Evolutionary conservation across 306 rosid genomes (phyloP).

Genomic region (Coriaria nepalensis): DNA sequence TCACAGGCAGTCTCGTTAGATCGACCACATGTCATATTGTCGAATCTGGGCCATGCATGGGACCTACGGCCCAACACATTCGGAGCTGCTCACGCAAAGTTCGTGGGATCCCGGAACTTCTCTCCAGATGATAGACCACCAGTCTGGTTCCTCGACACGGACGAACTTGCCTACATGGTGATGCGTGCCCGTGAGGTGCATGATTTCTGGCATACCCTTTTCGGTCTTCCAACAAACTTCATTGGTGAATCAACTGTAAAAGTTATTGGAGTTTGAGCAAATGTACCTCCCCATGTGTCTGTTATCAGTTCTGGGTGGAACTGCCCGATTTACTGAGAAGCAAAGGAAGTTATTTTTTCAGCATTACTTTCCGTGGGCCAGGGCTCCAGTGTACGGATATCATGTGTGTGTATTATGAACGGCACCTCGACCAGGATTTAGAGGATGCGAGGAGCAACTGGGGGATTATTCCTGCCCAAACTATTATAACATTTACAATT

Average conservation of each 20-base stretch:
- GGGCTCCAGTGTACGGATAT: conserved; percentile 74
- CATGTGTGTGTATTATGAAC: conserved; percentile 77
- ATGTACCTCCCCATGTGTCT: conserved; percentile 84
- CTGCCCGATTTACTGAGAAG: conserved; percentile 53
- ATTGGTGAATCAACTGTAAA: conserved; percentile 85
- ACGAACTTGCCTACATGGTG: conserved; percentile 67
- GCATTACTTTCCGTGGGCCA: conserved; percentile 86
- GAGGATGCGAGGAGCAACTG: conserved; percentile 61
- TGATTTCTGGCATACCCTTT: conserved; percentile 90
- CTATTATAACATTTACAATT: no score
- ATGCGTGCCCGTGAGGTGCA: conserved; percentile 93
- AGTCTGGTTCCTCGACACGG: conserved; percentile 81
- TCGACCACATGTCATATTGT: conserved; percentile 58
- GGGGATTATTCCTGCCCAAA: conserved; percentile 71
- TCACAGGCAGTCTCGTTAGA: conserved; percentile 52
- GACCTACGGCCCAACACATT: conserved; percentile 69
- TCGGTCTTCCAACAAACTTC: conserved; percentile 76
- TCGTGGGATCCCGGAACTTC: conserved; percentile 94
- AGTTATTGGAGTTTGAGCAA: conserved; percentile 78
- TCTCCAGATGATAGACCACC: conserved; percentile 93
- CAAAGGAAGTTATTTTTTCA: conserved; percentile 74
- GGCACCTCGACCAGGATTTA: conserved; percentile 66
- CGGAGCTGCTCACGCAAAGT: conserved; percentile 84
- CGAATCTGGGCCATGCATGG: conserved; percentile 75
- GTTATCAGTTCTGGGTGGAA: conserved; percentile 60